phyloP scores from a whole-genome alignment of 2,329 filamentous ascomycete species.

The Penicillium sp. region DNA sequence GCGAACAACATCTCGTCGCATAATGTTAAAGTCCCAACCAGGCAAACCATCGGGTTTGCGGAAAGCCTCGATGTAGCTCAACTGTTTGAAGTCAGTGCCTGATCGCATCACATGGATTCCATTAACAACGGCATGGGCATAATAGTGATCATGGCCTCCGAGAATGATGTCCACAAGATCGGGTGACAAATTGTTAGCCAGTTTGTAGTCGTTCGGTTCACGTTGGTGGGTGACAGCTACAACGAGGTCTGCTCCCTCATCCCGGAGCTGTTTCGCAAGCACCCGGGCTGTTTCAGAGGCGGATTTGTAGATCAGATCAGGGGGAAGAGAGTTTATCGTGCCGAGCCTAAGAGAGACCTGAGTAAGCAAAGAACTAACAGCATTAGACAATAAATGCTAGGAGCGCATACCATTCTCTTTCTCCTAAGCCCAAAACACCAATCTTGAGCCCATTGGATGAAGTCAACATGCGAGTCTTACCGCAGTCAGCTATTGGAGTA shows the following conservation, averaged over 20 bases:
- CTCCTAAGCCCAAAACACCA: constrained; percentile 79
- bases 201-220: constrained; percentile 84
- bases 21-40: constrained; percentile 77
- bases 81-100: constrained; percentile 86
- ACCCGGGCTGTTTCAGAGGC: constrained; percentile 72
- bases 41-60: constrained; percentile 48
- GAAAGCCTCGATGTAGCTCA: constrained; percentile 81
- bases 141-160: constrained; percentile 88
- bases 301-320: constrained; percentile 76
- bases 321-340: constrained; percentile 82
- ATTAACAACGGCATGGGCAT: constrained; percentile 73
- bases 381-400: not conserved
- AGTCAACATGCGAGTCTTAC: constrained; percentile 72
- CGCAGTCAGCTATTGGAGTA: constrained; percentile 71
- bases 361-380: not conserved
- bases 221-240: constrained; percentile 81
- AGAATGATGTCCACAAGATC: constrained; percentile 81
- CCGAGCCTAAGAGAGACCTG: constrained; percentile 54
- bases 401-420: constrained; percentile 67
- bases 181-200: constrained; percentile 67
- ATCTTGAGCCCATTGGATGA: constrained; percentile 81
- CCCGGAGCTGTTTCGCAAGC: constrained; percentile 68
- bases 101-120: constrained; percentile 81
- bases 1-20: constrained; percentile 69
- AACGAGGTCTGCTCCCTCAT: constrained; percentile 77